Evolutionary conservation across 1,139 yeast genomes (phyloP).

Genomic region (Yamadazyma songkhlaensis): DNA sequence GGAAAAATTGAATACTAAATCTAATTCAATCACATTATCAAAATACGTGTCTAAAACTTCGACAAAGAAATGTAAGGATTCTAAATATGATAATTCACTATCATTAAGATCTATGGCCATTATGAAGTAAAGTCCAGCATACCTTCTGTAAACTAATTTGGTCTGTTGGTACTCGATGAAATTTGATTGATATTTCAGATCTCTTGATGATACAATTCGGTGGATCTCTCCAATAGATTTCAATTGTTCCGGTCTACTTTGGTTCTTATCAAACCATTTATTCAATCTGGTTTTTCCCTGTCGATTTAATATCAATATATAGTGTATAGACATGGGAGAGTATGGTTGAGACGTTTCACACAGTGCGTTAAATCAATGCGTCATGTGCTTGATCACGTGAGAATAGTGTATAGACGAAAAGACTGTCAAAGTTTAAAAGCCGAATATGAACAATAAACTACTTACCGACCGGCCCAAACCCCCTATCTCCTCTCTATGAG

Average conservation of each 20-base stretch:
- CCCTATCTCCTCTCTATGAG: too few relatives aligned
- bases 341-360: too few relatives aligned
- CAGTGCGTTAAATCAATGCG: too few relatives aligned
- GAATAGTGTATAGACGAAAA: too few relatives aligned
- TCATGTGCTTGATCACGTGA: too few relatives aligned
- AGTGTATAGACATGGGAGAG: slow-evolving; percentile 67
- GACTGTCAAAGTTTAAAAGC: too few relatives aligned
- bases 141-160: slow-evolving; percentile 81
- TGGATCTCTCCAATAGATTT: slow-evolving; percentile 70
- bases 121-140: slow-evolving; percentile 88
- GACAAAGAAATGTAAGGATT: slow-evolving; percentile 83
- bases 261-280: slow-evolving; percentile 62
- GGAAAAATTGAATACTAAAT: slow-evolving; percentile 77
- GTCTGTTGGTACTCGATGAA: slow-evolving; percentile 72
- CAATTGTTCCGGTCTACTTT: slow-evolving; percentile 46
- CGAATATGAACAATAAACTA: too few relatives aligned
- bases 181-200: slow-evolving; percentile 78
- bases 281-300: slow-evolving; percentile 91
- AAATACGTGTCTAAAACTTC: slow-evolving; percentile 86
- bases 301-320: slow-evolving; percentile 76
- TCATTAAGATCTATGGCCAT: slow-evolving; percentile 74
- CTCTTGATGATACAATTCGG: slow-evolving; percentile 75
- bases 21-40: slow-evolving; percentile 91
- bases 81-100: slow-evolving; percentile 78
- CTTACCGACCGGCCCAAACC: too few relatives aligned